Percentiles rank a stretch among this genome's conserved stretches.
These are phyloP conservation scores for Beauveria medogensis DNA, from an alignment of 2,329 filamentous ascomycete species.

Conservation along the genomic window DNA sequence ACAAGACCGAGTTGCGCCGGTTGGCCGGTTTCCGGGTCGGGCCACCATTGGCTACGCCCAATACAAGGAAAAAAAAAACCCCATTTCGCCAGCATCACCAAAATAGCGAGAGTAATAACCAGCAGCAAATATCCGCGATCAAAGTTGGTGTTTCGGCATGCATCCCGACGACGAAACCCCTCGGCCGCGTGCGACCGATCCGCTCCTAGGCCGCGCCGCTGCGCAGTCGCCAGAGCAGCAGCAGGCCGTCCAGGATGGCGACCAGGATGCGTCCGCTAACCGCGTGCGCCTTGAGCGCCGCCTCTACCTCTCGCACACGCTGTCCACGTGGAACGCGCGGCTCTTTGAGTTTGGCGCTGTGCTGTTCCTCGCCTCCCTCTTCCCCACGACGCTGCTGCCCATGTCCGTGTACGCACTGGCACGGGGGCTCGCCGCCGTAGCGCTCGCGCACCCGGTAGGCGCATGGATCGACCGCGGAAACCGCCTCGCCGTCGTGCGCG, in stretches of 20 bases:
- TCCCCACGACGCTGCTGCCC: conserved; percentile 52
- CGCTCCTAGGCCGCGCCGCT: not conserved
- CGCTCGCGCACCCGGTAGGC: conserved; percentile 53
- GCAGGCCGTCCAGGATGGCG: not conserved
- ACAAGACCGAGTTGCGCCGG: not conserved
- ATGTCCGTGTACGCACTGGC: conserved; percentile 62
- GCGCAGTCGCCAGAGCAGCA: not conserved
- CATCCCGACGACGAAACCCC: not conserved
- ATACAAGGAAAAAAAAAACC: not conserved
- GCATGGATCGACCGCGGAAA: conserved; percentile 47
- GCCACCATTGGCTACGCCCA: not conserved
- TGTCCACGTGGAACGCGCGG: conserved; percentile 58
- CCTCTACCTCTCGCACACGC: conserved; percentile 51
- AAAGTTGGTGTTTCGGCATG: not conserved
- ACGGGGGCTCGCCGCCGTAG: conserved; percentile 48
- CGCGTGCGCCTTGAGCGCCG: conserved; percentile 11
- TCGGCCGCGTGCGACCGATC: not conserved
- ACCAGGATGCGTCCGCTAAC: not conserved
- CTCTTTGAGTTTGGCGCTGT: conserved; percentile 57
- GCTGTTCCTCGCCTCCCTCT: conserved; percentile 48
- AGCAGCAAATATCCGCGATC: not conserved
- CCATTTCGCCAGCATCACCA: too few species aligned
- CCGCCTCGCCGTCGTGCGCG: conserved; percentile 41
- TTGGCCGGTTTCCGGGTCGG: conserved; percentile 4
- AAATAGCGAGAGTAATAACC: not conserved